phyloP scores from a whole-genome alignment of 2,329 filamentous ascomycete species.

The Niveomyces coronatus region DNA sequence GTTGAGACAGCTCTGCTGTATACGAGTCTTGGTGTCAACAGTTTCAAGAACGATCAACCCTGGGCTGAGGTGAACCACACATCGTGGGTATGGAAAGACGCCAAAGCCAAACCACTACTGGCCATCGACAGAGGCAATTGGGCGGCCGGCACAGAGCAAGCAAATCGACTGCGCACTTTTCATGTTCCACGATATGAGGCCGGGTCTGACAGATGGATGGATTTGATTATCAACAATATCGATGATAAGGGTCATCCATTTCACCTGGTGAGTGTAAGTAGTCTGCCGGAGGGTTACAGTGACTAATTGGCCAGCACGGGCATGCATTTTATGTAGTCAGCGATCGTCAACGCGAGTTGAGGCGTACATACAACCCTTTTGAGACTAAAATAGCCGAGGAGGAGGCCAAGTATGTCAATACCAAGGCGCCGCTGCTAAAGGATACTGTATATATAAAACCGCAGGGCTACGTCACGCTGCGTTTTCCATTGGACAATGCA shows the following conservation, averaged over 20 bases:
- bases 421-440: conserved; percentile 20
- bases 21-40: conserved; percentile 13
- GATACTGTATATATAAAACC: conserved; percentile 25
- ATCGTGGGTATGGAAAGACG: conserved; percentile 12
- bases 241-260: conserved; percentile 40
- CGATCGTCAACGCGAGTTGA: conserved; percentile 3
- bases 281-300: no score
- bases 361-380: conserved; percentile 9
- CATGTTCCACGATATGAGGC: conserved; percentile 12
- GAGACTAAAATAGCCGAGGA: not conserved
- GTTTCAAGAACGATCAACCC: conserved; percentile 13
- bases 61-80: conserved; percentile 16
- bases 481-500: conserved; percentile 24
- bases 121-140: conserved; percentile 11
- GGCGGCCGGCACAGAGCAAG: conserved; percentile 11
- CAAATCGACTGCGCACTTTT: conserved; percentile 10
- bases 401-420: conserved; percentile 1
- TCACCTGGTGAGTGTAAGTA: conserved; percentile 29
- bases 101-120: conserved; percentile 11
- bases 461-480: conserved; percentile 24
- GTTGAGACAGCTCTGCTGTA: conserved; percentile 13
- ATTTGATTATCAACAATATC: conserved; percentile 38
- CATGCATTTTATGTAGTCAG: conserved; percentile 11
- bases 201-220: conserved; percentile 28
- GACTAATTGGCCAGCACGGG: conserved; percentile 12